A percentile compares a stretch with the other conserved stretches of the same genome.
These are phyloP conservation scores for Suhomyces sp. DNA, from an alignment of 805 yeast genomes.

Conservation along the genomic window DNA sequence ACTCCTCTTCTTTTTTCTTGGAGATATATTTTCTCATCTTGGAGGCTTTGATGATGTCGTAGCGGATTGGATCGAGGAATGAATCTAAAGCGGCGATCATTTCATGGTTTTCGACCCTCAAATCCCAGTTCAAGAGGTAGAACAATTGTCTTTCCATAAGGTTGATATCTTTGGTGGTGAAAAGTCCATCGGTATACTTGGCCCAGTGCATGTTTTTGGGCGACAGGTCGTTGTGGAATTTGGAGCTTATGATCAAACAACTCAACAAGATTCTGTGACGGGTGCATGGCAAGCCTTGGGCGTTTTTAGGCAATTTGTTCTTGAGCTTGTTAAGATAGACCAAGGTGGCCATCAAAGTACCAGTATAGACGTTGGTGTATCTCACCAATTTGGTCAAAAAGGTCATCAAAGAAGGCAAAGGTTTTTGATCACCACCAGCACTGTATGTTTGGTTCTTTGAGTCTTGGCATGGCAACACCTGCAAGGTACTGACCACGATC, in stretches of 20 bases:
- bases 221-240: conserved; percentile 73
- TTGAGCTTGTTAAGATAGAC: conserved; percentile 64
- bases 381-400: conserved; percentile 70
- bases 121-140: conserved; percentile 68
- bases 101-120: conserved; percentile 46
- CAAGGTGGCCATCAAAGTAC: conserved; percentile 70
- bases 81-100: conserved; percentile 39
- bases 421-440: conserved; percentile 31
- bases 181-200: conserved; percentile 70
- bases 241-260: conserved; percentile 68
- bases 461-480: conserved; percentile 61
- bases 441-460: conserved; percentile 27
- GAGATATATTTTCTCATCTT: conserved; percentile 32
- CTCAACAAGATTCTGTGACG: conserved; percentile 75
- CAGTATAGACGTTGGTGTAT: conserved; percentile 76
- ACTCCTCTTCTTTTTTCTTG: conserved; percentile 22
- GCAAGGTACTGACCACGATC: conserved; percentile 62
- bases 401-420: conserved; percentile 68
- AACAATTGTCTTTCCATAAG: conserved; percentile 78
- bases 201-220: conserved; percentile 83
- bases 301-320: conserved; percentile 61
- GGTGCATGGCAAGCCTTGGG: conserved; percentile 76
- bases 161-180: conserved; percentile 65
- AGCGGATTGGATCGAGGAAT: conserved; percentile 53
- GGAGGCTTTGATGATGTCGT: conserved; percentile 30